Percentiles rank a stretch among this genome's conserved stretches.
Evolutionary conservation across 176 grass and related monocot genomes (phyloP).

Genomic region (Neostapfia colusana): DNA sequence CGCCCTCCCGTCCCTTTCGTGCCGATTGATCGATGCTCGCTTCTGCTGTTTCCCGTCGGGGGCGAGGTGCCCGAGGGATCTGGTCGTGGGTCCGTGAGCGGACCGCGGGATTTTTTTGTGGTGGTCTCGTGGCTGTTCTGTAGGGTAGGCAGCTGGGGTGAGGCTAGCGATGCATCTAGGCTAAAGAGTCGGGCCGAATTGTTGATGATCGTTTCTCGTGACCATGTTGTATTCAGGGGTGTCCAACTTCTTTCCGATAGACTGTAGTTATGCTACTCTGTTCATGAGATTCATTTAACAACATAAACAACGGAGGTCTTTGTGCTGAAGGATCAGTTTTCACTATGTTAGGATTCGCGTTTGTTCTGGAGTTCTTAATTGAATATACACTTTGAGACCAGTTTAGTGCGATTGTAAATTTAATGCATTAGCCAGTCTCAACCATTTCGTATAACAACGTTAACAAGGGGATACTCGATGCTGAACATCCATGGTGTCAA

Average conservation of each 20-base stretch:
- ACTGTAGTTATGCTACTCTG: background rate
- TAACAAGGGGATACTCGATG: too few relatives aligned
- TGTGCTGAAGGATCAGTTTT: background rate
- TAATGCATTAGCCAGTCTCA: background rate
- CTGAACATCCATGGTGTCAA: background rate
- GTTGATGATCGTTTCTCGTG: background rate
- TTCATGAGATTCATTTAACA: background rate
- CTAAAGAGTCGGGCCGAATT: background rate
- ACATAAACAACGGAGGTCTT: background rate
- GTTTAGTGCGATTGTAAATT: background rate
- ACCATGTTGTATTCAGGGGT: background rate
- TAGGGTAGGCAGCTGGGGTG: background rate
- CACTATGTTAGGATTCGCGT: background rate
- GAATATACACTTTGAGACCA: background rate
- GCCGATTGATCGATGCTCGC: background rate
- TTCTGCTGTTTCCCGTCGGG: background rate
- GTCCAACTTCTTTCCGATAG: background rate
- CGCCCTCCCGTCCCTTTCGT: background rate
- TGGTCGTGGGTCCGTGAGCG: background rate
- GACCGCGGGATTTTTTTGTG: conserved; percentile 13
- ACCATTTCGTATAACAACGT: background rate
- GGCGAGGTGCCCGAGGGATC: background rate
- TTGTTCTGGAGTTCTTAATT: background rate
- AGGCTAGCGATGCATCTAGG: background rate
- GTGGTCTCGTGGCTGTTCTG: background rate